Conservation (phyloP, 2,329 filamentous ascomycete species). For the Colletotrichum navitas region DNA sequence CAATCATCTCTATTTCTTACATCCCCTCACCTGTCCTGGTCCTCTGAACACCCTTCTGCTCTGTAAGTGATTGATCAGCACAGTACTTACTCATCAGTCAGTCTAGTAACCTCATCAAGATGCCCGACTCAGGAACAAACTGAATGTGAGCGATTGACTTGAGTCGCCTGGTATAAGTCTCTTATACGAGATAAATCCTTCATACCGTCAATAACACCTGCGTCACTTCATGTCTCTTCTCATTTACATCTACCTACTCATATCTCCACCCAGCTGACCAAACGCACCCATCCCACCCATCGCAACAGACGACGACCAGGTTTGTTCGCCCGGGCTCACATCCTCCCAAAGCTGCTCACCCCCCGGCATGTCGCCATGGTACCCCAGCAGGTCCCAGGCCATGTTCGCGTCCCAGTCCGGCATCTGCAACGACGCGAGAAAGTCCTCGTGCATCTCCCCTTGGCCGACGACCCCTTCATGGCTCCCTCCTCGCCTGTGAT, state of each 20-base stretch:
- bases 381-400: background rate
- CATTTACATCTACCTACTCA: background rate
- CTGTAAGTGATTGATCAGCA: too few relatives aligned
- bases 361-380: background rate
- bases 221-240: too few relatives aligned
- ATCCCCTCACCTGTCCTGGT: background rate
- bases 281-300: background rate
- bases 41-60: too few relatives aligned
- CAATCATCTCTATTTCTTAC: background rate
- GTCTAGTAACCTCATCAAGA: background rate
- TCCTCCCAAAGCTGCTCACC: background rate
- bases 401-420: conserved; percentile 7
- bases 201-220: too few relatives aligned
- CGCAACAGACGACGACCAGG: background rate
- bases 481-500: background rate
- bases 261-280: background rate
- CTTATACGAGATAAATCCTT: background rate
- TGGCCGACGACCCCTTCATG: background rate
- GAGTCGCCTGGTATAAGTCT: background rate
- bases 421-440: conserved; percentile 12
- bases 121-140: background rate
- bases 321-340: background rate
- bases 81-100: too few relatives aligned
- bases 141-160: background rate
- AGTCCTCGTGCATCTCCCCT: conserved; percentile 20